phyloP scores from a whole-genome alignment of 2,329 filamentous ascomycete genomes.

The Pestalotiopsis sp. region DNA sequence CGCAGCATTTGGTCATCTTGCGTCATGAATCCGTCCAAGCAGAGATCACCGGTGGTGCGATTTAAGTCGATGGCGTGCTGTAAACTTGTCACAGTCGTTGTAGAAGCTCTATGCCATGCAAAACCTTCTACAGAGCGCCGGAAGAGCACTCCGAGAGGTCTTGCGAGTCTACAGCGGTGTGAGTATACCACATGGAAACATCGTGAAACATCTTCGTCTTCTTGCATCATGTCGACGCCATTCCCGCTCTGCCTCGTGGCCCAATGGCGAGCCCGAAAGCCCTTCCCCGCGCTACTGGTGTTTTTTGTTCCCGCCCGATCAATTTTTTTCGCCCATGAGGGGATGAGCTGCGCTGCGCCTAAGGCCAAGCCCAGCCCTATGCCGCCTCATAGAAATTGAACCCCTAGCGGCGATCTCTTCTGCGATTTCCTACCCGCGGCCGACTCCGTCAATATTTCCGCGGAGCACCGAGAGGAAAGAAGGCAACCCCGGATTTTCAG shows the following conservation, averaged over 20 bases:
- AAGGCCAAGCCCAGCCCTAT: background rate
- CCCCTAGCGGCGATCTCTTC: background rate
- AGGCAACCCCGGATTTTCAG: background rate
- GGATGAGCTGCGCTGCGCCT: no score
- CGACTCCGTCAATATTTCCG: slow-evolving; percentile 1
- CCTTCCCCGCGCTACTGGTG: background rate
- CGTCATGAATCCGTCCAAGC: background rate
- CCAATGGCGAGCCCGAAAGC: background rate
- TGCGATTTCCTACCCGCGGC: background rate
- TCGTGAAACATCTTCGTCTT: background rate
- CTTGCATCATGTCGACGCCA: background rate
- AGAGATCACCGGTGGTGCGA: background rate
- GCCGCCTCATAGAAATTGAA: background rate
- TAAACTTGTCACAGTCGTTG: background rate
- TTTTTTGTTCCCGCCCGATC: background rate
- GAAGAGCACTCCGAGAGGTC: background rate
- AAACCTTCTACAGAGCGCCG: background rate
- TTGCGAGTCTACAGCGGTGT: background rate
- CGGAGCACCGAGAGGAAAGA: background rate
- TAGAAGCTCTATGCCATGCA: background rate
- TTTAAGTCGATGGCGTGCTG: background rate
- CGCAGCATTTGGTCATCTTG: background rate
- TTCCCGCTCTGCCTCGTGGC: background rate
- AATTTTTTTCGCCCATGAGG: no score
- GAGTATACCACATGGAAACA: background rate